phyloP scores from a whole-genome alignment of 1,284 basidiomycete species.

The Moesziomyces antarcticus region DNA sequence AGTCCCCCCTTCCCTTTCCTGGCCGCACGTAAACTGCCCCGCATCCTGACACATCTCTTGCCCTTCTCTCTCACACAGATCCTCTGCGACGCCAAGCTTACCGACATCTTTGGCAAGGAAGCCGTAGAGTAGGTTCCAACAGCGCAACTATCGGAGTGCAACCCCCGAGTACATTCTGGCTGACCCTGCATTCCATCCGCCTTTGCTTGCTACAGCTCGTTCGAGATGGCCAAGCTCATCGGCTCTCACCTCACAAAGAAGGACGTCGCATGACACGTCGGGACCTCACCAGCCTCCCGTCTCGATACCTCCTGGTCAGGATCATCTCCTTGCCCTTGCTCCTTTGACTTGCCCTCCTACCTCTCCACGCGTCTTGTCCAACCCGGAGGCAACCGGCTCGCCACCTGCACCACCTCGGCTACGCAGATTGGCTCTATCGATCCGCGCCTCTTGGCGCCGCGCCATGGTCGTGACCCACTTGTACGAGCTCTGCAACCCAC shows the following conservation, averaged over 20 bases:
- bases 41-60: constrained; percentile 1
- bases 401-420: too few relatives aligned
- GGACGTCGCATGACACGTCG: constrained; percentile 37
- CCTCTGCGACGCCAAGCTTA: constrained; percentile 78
- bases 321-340: too few relatives aligned
- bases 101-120: constrained; percentile 78
- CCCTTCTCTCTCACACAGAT: constrained; percentile 72
- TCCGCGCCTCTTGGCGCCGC: too few relatives aligned
- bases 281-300: too few relatives aligned
- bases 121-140: constrained; percentile 73
- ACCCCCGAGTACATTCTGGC: background rate
- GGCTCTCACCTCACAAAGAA: constrained; percentile 63
- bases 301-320: background rate
- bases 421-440: too few relatives aligned
- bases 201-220: constrained; percentile 45
- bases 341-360: too few relatives aligned
- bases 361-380: too few relatives aligned
- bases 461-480: too few relatives aligned
- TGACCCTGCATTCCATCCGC: background rate
- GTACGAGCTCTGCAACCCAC: too few relatives aligned
- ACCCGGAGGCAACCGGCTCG: too few relatives aligned
- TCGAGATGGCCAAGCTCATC: constrained; percentile 67
- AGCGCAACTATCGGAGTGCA: background rate
- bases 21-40: background rate
- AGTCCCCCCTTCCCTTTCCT: constrained; percentile 1